phyloP scores from a whole-genome alignment of 441 rosid genomes.

The Populus hybrid region DNA sequence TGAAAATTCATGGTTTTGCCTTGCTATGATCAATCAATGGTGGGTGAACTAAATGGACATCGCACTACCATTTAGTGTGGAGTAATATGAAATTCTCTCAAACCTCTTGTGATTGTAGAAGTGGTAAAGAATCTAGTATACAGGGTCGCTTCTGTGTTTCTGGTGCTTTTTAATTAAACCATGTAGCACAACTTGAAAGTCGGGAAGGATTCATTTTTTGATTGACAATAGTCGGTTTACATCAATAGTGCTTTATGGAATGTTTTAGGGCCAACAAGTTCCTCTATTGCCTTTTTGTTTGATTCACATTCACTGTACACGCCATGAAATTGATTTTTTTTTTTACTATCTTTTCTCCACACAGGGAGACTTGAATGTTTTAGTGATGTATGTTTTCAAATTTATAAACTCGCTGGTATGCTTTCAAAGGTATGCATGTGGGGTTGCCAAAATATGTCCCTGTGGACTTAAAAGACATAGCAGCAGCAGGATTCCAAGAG shows the following conservation, averaged over 20 bases:
- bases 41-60: neutral
- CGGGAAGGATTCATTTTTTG: neutral
- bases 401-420: neutral
- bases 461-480: conserved; percentile 69
- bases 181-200: neutral
- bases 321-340: neutral
- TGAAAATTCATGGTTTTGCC: neutral
- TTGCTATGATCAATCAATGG: neutral
- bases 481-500: conserved; percentile 69
- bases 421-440: conserved; percentile 67
- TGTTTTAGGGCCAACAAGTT: neutral
- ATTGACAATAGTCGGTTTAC: neutral
- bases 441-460: conserved; percentile 84
- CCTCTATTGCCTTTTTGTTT: neutral
- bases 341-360: neutral
- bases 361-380: neutral
- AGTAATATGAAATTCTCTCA: neutral
- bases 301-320: neutral
- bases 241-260: neutral
- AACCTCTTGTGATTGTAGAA: neutral
- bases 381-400: neutral
- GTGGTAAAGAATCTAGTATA: neutral
- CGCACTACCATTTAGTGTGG: neutral
- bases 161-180: neutral
- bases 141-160: neutral